phyloP scores from a whole-genome alignment of 805 yeast species.

The Millerozyma miso region DNA sequence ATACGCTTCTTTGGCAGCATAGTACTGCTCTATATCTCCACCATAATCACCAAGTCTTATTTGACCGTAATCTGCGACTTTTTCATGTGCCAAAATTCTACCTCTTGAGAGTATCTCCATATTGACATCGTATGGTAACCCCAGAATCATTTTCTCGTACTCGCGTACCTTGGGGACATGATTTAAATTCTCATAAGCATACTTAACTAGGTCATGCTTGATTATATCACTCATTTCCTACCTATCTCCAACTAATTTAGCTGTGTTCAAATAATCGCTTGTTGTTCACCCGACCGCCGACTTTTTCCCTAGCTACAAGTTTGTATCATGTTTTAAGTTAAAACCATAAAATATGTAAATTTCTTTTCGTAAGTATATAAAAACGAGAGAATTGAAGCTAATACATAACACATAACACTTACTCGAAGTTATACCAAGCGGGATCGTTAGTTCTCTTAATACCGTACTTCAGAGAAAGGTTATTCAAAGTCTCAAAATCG shows the following conservation, averaged over 20 bases:
- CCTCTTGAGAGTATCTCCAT: conserved; percentile 20
- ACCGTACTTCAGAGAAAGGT: conserved; percentile 19
- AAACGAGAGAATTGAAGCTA: not conserved
- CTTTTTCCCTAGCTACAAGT: too few relatives aligned
- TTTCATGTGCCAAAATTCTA: conserved; percentile 31
- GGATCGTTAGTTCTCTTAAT: conserved; percentile 17
- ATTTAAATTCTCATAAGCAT: conserved; percentile 28
- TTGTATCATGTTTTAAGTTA: too few relatives aligned
- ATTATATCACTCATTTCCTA: conserved; percentile 14
- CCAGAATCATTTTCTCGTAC: conserved; percentile 55
- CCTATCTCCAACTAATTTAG: too few relatives aligned
- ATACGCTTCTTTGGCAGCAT: conserved; percentile 32
- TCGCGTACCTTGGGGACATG: conserved; percentile 33
- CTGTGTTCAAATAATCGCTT: too few relatives aligned
- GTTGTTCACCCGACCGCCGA: too few relatives aligned
- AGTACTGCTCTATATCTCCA: conserved; percentile 20
- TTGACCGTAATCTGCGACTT: conserved; percentile 28
- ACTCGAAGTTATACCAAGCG: conserved; percentile 14
- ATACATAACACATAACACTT: conserved; percentile 1
- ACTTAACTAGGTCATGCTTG: conserved; percentile 29
- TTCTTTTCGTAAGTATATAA: too few relatives aligned
- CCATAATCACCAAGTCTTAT: conserved; percentile 32
- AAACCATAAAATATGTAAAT: too few relatives aligned
- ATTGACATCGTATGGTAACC: conserved; percentile 42
- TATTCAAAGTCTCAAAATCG: conserved; percentile 21